Conservation (phyloP, 2,329 filamentous ascomycete species). For the Aspergillus pseudotamarii region DNA sequence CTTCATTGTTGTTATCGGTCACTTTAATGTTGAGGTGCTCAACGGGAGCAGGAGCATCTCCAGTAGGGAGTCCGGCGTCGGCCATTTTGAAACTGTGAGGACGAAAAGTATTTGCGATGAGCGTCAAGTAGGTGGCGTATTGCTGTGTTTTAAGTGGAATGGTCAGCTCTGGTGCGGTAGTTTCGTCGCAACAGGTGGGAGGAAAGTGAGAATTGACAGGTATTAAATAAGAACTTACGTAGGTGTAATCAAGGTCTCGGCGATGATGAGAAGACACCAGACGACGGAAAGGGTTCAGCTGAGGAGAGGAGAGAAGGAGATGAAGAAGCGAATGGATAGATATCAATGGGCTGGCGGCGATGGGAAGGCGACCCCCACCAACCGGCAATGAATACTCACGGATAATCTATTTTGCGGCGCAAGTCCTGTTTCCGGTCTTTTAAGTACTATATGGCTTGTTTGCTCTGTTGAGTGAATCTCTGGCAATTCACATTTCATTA, state of each 20-base stretch:
- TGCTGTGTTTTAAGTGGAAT: background rate
- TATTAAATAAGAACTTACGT: background rate
- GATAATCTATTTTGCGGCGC: slow-evolving; percentile 44
- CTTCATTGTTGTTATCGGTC: slow-evolving; percentile 98
- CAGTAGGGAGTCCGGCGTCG: slow-evolving; percentile 29
- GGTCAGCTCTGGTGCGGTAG: background rate
- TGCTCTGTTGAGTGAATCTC: background rate
- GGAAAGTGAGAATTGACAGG: background rate
- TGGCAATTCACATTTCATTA: background rate
- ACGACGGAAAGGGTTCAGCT: slow-evolving; percentile 3
- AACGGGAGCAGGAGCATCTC: slow-evolving; percentile 45
- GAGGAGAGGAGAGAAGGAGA: slow-evolving; percentile 15
- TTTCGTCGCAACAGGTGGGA: slow-evolving; percentile 3
- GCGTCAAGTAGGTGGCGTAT: background rate
- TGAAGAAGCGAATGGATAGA: slow-evolving; percentile 17
- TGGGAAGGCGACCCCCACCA: slow-evolving; percentile 32
- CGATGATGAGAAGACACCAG: background rate
- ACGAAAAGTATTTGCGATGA: background rate
- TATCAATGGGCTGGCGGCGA: slow-evolving; percentile 15
- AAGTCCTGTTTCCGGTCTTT: slow-evolving; percentile 9
- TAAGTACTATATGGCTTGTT: slow-evolving; percentile 3
- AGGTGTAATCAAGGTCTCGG: background rate
- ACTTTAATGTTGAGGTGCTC: slow-evolving; percentile 99
- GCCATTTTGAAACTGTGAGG: slow-evolving; percentile 46
- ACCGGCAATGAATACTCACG: slow-evolving; percentile 31